Base-by-base conservation (phyloP, 1,139 yeast species). In the Lodderomyces jiufengensis region DNA sequence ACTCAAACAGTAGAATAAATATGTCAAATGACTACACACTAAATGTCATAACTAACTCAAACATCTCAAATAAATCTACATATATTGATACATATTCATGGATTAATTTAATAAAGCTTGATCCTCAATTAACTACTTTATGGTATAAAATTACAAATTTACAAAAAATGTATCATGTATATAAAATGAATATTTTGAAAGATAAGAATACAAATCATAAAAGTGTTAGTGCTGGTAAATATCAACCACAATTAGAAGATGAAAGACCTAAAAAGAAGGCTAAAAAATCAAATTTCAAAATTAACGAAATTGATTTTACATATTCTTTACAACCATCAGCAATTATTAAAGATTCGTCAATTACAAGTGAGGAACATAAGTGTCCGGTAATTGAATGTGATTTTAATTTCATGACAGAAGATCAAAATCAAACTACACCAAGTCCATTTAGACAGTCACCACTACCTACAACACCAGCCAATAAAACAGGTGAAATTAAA, bases 311-410 rank as follows among this genome's bases (percentile, higher is more conserved):
- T 23, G 66, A 60, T 36, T 60, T 59, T 39, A 60, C 65, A 4
- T 47, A 48, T 37, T 47, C 58, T 6, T 45, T 24, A 15, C 37
- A 36, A 21, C 30, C 41, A 4, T n/a, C 20, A 28, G 12, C 32
- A 14, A 10, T 9, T 8, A 11, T n/a, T 6, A 14, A 14, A n/a
- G 15, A 18, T 6, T 26, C 18, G 9, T 18, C 23, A 9, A 9
- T 5, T n/a, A 25, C 25, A 15, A 32, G 26, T 16, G 32, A 22
- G 10, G 34, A 23, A 21, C 51, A 45, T 22, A 55, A 55, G 33
- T 68, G 74, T 37, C 73, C 74, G 0, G 73, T 68, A 2, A 57
- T 64, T 24, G 70, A 63, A 39, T 64, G 70, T 41, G 71, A 66
- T 43, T 56, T 68, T 41, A 63, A 63, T 39, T 55, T 63, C 36